phyloP scores from a whole-genome alignment of 345 rosid genomes.

The Ceriops tagal region DNA sequence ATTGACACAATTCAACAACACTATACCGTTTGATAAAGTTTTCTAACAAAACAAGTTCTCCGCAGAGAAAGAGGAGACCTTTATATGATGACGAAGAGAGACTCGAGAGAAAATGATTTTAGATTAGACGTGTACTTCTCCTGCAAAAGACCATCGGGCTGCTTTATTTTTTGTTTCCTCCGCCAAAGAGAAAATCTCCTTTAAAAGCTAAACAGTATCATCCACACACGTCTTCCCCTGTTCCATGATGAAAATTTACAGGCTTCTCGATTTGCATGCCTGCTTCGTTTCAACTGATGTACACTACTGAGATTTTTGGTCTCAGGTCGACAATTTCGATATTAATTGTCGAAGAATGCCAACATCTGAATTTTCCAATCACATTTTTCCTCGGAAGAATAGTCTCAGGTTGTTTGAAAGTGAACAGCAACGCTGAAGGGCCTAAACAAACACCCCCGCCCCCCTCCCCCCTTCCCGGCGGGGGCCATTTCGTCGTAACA shows the following conservation, averaged over 20 bases:
- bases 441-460: too few species aligned
- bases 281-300: too few species aligned
- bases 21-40: slow-evolving; percentile 48
- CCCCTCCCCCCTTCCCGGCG: too few species aligned
- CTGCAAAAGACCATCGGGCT: background rate
- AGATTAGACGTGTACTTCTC: slow-evolving; percentile 4
- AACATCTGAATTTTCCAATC: too few species aligned
- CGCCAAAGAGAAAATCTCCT: slow-evolving; percentile 4
- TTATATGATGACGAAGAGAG: slow-evolving; percentile 12
- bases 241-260: background rate
- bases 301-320: too few species aligned
- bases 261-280: background rate
- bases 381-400: too few species aligned
- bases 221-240: background rate
- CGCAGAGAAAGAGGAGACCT: background rate
- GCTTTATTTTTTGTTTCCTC: background rate
- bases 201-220: background rate
- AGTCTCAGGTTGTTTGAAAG: too few species aligned
- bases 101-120: background rate
- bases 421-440: too few species aligned
- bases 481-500: too few species aligned
- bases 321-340: too few species aligned
- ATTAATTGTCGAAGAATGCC: too few species aligned
- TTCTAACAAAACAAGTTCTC: background rate
- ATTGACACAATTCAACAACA: slow-evolving; percentile 80